Percentiles rank a stretch among this genome's conserved stretches.
These are phyloP conservation scores for Scedosporium apiospermum DNA, from an alignment of 2,329 filamentous ascomycete genomes.

Conservation along the genomic window DNA sequence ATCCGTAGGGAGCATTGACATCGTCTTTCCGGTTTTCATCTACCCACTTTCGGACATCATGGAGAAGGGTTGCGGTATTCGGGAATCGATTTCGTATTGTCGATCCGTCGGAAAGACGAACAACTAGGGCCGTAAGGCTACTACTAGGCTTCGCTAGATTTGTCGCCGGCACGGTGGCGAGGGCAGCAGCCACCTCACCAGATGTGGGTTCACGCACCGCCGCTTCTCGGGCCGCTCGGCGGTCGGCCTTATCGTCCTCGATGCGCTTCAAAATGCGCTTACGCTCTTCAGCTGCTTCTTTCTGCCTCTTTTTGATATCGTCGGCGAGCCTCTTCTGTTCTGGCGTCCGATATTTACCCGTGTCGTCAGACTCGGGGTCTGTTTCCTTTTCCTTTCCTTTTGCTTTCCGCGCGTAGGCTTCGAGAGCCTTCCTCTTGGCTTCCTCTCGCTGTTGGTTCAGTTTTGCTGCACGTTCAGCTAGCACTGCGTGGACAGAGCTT, in stretches of 20 bases:
- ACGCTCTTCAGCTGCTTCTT: constrained; percentile 58
- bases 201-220: constrained; percentile 16
- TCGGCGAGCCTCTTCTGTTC: constrained; percentile 36
- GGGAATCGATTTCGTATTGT: constrained; percentile 67
- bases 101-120: constrained; percentile 76
- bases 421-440: constrained; percentile 33
- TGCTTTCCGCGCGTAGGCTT: constrained; percentile 18
- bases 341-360: constrained; percentile 6
- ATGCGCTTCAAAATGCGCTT: constrained; percentile 65
- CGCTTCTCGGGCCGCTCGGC: constrained; percentile 39
- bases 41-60: constrained; percentile 68
- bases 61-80: constrained; percentile 49
- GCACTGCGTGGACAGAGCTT: constrained; percentile 17
- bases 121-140: constrained; percentile 50
- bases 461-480: constrained; percentile 41
- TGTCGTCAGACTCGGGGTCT: constrained; percentile 19
- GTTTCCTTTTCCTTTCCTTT: constrained; percentile 25
- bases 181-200: constrained; percentile 18
- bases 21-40: constrained; percentile 51
- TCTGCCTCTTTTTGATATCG: constrained; percentile 52
- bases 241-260: constrained; percentile 64
- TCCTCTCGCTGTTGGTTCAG: constrained; percentile 32
- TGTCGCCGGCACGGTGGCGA: constrained; percentile 22
- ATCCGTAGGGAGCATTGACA: constrained; percentile 57
- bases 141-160: constrained; percentile 19